Evolutionary conservation across 2,329 filamentous ascomycete genomes (phyloP).

Genomic region (Tolypocladium amazonense): DNA sequence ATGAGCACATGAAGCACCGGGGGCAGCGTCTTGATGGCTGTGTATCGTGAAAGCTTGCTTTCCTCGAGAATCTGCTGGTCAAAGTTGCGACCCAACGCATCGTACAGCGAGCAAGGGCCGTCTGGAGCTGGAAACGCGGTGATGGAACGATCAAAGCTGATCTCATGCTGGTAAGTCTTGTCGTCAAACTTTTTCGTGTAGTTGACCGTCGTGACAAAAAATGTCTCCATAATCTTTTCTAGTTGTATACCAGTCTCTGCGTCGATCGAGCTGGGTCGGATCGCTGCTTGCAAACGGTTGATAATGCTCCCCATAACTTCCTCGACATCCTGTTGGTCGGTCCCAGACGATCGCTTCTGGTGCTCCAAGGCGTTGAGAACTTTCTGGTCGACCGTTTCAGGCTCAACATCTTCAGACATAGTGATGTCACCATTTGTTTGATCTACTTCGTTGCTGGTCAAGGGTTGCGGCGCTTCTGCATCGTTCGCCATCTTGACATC

Average conservation of each 20-base stretch:
- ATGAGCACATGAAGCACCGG: conserved; percentile 85
- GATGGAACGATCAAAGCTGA: conserved; percentile 50
- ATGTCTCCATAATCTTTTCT: conserved; percentile 66
- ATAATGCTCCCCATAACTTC: conserved; percentile 92
- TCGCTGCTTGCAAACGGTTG: conserved; percentile 81
- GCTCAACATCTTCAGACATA: conserved; percentile 20
- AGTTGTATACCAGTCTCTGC: conserved; percentile 61
- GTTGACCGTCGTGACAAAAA: conserved; percentile 52
- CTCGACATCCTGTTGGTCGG: conserved; percentile 84
- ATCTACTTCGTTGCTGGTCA: background rate
- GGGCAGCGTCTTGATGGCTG: conserved; percentile 64
- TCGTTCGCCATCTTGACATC: conserved; percentile 1
- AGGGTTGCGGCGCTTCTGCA: background rate
- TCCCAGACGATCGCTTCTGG: conserved; percentile 36
- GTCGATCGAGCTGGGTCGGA: conserved; percentile 56
- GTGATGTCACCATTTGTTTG: conserved; percentile 10
- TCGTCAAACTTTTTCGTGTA: conserved; percentile 44
- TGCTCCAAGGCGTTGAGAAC: conserved; percentile 34
- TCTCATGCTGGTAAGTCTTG: conserved; percentile 29
- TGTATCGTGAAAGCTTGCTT: conserved; percentile 51
- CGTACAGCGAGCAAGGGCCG: conserved; percentile 57
- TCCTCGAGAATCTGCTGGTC: conserved; percentile 66
- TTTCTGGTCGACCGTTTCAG: conserved; percentile 32
- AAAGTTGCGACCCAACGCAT: conserved; percentile 77
- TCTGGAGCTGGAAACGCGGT: conserved; percentile 46